Conservation (phyloP, 2,329 filamentous ascomycete species). For the Calonectria hongkongensis region DNA sequence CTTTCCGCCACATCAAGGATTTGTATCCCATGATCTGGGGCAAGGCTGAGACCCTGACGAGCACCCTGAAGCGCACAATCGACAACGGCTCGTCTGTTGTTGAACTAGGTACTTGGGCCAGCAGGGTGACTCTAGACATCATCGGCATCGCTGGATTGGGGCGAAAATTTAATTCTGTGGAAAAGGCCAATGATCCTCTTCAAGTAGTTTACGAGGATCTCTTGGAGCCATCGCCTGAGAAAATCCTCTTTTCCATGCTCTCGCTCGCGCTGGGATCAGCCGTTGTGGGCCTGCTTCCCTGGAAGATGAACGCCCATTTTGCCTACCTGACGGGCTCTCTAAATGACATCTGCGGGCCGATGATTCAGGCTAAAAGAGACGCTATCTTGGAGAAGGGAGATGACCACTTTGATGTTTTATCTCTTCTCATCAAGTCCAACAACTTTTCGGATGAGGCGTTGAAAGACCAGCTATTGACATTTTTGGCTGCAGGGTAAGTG, state of each 20-base stretch:
- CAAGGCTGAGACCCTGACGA: slow-evolving; percentile 64
- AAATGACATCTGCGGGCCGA: slow-evolving; percentile 39
- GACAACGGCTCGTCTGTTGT: slow-evolving; percentile 44
- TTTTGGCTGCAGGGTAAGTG: slow-evolving; percentile 63
- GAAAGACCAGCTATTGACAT: slow-evolving; percentile 73
- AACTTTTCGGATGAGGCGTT: slow-evolving; percentile 72
- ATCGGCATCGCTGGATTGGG: slow-evolving; percentile 76
- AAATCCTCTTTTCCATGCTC: slow-evolving; percentile 59
- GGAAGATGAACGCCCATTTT: slow-evolving; percentile 49
- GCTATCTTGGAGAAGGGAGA: slow-evolving; percentile 65
- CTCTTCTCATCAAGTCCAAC: slow-evolving; percentile 70
- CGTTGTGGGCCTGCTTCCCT: slow-evolving; percentile 42
- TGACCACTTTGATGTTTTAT: slow-evolving; percentile 79
- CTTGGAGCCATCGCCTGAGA: slow-evolving; percentile 67
- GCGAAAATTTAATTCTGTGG: slow-evolving; percentile 69
- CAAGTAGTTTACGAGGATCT: slow-evolving; percentile 68
- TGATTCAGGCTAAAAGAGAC: slow-evolving; percentile 67
- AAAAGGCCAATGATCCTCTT: slow-evolving; percentile 62
- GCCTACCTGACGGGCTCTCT: slow-evolving; percentile 40
- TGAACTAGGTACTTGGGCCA: slow-evolving; percentile 69
- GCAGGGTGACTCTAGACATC: slow-evolving; percentile 75
- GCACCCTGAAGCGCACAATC: slow-evolving; percentile 66
- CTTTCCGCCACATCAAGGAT: slow-evolving; percentile 80
- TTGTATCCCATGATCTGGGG: slow-evolving; percentile 82
- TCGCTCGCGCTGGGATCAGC: slow-evolving; percentile 40